Percentiles rank a stretch among this genome's conserved stretches.
These are phyloP conservation scores for Meyerozyma elateridarum DNA, from an alignment of 1,139 yeast species.

Conservation along the genomic window DNA sequence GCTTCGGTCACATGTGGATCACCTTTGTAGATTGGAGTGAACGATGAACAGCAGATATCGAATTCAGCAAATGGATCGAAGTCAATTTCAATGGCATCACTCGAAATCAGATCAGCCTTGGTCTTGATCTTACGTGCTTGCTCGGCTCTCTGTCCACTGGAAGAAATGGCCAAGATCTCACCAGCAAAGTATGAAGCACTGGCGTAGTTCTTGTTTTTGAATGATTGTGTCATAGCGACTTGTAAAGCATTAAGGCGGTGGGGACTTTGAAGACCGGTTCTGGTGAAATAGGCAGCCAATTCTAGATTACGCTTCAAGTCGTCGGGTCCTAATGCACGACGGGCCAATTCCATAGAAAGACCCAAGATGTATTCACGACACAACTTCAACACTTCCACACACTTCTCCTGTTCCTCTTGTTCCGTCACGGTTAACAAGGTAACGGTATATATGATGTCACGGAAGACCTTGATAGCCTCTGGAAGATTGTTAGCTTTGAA, in stretches of 20 bases:
- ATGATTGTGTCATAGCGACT: constrained; percentile 92
- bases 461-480: constrained; percentile 74
- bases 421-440: constrained; percentile 67
- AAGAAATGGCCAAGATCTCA: constrained; percentile 65
- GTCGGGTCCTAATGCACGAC: constrained; percentile 69
- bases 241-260: constrained; percentile 87
- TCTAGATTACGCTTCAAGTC: constrained; percentile 85
- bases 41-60: constrained; percentile 81
- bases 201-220: constrained; percentile 81
- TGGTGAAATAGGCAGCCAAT: constrained; percentile 92
- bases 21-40: constrained; percentile 85
- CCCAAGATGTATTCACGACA: constrained; percentile 93
- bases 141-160: constrained; percentile 79
- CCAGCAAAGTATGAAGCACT: constrained; percentile 89
- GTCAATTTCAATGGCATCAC: constrained; percentile 85
- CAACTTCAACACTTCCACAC: constrained; percentile 63
- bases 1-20: constrained; percentile 69
- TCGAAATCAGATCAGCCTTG: constrained; percentile 72
- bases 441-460: constrained; percentile 72
- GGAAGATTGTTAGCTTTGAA: constrained; percentile 82
- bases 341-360: constrained; percentile 79
- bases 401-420: constrained; percentile 72
- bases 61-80: constrained; percentile 91
- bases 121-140: constrained; percentile 81
- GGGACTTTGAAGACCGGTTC: constrained; percentile 72